Percentiles rank a stretch among this genome's conserved stretches.
phyloP scores from a whole-genome alignment of 306 rosid species.

The Biancaea sappan region DNA sequence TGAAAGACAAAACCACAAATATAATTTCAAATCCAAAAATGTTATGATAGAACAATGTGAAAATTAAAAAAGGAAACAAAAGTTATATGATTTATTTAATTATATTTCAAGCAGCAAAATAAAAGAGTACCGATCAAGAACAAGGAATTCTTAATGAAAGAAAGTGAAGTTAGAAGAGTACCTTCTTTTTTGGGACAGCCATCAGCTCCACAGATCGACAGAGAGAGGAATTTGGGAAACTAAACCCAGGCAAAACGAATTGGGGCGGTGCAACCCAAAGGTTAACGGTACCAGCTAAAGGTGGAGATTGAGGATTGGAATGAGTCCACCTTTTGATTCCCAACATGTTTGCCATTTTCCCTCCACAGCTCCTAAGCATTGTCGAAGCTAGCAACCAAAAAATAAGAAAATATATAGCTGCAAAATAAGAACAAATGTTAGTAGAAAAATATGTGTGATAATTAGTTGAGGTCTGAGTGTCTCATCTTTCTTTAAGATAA shows the following conservation, averaged over 20 bases:
- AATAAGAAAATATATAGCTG: no score
- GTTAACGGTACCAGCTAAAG: slow-evolving; percentile 45
- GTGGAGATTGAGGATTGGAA: slow-evolving; percentile 47
- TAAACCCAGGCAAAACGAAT: slow-evolving; percentile 59
- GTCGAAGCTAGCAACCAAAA: no score
- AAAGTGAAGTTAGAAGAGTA: background rate
- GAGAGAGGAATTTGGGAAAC: slow-evolving; percentile 51
- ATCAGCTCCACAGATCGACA: slow-evolving; percentile 83
- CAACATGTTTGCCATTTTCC: slow-evolving; percentile 32
- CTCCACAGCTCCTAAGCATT: slow-evolving; percentile 37
- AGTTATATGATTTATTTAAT: background rate
- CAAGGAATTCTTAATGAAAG: slow-evolving; percentile 1
- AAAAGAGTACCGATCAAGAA: slow-evolving; percentile 16
- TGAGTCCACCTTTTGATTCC: slow-evolving; percentile 50
- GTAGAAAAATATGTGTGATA: no score
- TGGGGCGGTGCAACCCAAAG: slow-evolving; percentile 34
- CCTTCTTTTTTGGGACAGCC: slow-evolving; percentile 83
- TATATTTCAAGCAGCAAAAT: background rate
- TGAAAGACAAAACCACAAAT: background rate
- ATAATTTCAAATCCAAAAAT: background rate
- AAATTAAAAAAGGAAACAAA: slow-evolving; percentile 14
- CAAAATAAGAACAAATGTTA: no score
- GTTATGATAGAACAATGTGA: background rate
- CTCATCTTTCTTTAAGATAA: no score
- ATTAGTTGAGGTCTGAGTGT: no score